Evolutionary conservation across 345 rosid species (phyloP).

Genomic region (Balakata baccata): DNA sequence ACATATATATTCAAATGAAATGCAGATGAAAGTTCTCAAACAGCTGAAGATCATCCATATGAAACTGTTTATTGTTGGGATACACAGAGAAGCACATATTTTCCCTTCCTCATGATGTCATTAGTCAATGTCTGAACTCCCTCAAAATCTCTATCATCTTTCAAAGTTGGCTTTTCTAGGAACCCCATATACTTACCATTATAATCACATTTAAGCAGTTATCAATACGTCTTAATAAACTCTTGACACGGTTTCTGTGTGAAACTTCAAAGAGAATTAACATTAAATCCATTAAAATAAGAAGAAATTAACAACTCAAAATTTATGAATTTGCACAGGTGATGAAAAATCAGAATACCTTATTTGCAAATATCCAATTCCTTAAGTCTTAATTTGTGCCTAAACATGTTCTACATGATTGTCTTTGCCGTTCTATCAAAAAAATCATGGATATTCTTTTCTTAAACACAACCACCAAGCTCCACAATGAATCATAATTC

Average conservation of each 20-base stretch:
- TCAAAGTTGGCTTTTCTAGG: not conserved
- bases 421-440: not conserved
- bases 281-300: not conserved
- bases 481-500: not conserved
- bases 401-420: not conserved
- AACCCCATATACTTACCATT: not conserved
- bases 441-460: not conserved
- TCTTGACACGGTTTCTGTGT: not conserved
- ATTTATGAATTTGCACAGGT: not conserved
- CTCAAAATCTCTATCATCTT: not conserved
- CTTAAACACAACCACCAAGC: not conserved
- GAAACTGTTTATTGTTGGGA: not conserved
- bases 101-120: not conserved
- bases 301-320: not conserved
- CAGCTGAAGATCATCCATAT: not conserved
- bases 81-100: not conserved
- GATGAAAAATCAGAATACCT: not conserved
- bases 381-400: no score
- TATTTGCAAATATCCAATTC: no score
- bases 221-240: not conserved
- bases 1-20: not conserved
- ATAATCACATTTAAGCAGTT: not conserved
- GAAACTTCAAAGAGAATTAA: not conserved
- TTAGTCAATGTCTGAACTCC: not conserved
- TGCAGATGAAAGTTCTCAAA: not conserved